Conservation (phyloP, 2,329 filamentous ascomycete genomes). For the Pyrenochaeta sp. region DNA sequence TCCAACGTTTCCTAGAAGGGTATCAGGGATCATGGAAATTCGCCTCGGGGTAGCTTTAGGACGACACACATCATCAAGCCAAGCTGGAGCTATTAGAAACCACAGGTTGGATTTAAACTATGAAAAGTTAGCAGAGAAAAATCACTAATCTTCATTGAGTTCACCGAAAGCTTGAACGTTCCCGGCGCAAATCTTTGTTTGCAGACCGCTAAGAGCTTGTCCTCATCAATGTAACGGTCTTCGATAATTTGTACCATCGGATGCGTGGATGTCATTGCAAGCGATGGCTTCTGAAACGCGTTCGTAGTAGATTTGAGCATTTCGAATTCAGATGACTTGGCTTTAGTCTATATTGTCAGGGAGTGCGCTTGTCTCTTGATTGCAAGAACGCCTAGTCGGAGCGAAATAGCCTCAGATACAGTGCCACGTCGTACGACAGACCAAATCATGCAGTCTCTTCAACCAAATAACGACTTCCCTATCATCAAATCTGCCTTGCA, state of each 20-base stretch:
- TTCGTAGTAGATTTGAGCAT: not conserved
- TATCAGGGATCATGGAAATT: not conserved
- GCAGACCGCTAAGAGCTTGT: constrained; percentile 20
- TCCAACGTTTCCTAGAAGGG: constrained; percentile 10
- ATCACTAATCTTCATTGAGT: not conserved
- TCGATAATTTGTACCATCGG: constrained; percentile 23
- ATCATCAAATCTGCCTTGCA: constrained; percentile 1
- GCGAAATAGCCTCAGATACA: not conserved
- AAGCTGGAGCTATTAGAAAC: constrained; percentile 13
- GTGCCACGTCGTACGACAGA: constrained; percentile 1
- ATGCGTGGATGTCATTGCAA: not conserved
- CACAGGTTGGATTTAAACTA: constrained; percentile 16
- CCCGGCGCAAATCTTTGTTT: constrained; percentile 17
- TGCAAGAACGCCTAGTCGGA: not conserved
- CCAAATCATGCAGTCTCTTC: not conserved
- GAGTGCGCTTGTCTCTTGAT: not conserved
- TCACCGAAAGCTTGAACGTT: constrained; percentile 19
- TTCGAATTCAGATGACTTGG: not conserved
- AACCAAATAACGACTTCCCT: no score
- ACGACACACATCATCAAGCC: constrained; percentile 10
- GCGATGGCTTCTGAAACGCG: not conserved
- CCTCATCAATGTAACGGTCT: constrained; percentile 29
- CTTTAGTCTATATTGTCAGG: not conserved
- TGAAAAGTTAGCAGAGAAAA: not conserved
- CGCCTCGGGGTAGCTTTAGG: not conserved